Percentiles rank a stretch among this genome's conserved stretches.
phyloP scores from a whole-genome alignment of 2,329 filamentous ascomycete genomes.

The Moelleriella libera region DNA sequence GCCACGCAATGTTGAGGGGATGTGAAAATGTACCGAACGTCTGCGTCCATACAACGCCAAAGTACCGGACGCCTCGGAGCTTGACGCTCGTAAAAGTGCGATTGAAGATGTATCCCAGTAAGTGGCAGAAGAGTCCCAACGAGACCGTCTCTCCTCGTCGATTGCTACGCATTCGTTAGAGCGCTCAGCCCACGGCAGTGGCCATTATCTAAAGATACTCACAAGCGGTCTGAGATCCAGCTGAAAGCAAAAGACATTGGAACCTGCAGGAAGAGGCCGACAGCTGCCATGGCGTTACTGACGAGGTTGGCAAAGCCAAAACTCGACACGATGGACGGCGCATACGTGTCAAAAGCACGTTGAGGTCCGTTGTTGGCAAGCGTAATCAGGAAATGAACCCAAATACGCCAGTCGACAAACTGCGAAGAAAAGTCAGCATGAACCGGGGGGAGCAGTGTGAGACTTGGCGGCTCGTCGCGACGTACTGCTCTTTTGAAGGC shows the following conservation, averaged over 20 bases:
- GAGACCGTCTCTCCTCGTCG: constrained; percentile 38
- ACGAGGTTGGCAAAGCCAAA: constrained; percentile 34
- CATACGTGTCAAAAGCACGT: constrained; percentile 34
- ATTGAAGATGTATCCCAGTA: constrained; percentile 39
- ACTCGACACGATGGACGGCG: constrained; percentile 35
- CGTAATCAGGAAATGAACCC: constrained; percentile 36
- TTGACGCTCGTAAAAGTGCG: constrained; percentile 32
- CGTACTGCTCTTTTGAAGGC: constrained; percentile 29
- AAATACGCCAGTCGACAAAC: constrained; percentile 37
- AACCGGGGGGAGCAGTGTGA: not conserved
- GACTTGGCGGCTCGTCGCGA: not conserved
- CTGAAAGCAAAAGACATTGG: constrained; percentile 37
- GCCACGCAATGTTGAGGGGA: constrained; percentile 45
- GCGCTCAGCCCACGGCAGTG: too few species aligned
- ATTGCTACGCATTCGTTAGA: constrained; percentile 15
- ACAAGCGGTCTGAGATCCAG: constrained; percentile 37
- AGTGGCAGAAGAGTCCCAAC: constrained; percentile 27
- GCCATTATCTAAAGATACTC: constrained; percentile 10
- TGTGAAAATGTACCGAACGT: constrained; percentile 39
- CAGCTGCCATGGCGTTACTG: constrained; percentile 39
- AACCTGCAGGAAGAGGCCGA: constrained; percentile 37
- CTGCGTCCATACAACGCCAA: constrained; percentile 42
- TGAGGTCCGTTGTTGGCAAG: constrained; percentile 32
- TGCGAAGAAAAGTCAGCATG: constrained; percentile 5
- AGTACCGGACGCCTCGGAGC: constrained; percentile 29